These are phyloP conservation scores for Asterionellopsis glacialis DNA, from an alignment of 108 stramenopile genomes.

Conservation along the genomic window DNA sequence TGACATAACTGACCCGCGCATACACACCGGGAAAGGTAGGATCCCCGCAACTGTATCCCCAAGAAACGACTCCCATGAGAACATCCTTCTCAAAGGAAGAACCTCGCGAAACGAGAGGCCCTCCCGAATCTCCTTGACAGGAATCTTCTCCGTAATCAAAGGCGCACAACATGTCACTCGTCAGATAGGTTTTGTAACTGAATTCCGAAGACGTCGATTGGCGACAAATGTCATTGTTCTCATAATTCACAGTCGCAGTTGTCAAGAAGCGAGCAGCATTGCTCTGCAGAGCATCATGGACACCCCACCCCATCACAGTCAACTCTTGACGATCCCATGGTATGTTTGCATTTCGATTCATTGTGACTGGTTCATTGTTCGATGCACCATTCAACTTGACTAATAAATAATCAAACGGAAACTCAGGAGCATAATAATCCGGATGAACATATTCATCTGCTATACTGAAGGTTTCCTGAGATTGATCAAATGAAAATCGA, in stretches of 20 bases:
- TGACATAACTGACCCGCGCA: constrained; percentile 28
- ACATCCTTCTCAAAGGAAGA: neutral
- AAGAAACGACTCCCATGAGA: constrained; percentile 31
- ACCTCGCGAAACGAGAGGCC: constrained; percentile 15
- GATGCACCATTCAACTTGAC: constrained; percentile 27
- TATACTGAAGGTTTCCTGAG: constrained; percentile 25
- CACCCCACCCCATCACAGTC: constrained; percentile 56
- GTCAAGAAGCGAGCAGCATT: neutral
- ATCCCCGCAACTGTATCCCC: constrained; percentile 33
- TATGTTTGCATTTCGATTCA: constrained; percentile 37
- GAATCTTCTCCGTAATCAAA: constrained; percentile 34
- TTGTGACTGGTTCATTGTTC: constrained; percentile 12
- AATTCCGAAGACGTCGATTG: constrained; percentile 11
- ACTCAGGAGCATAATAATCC: constrained; percentile 16
- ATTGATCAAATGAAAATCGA: constrained; percentile 10
- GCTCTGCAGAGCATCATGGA: constrained; percentile 10
- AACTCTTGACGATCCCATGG: constrained; percentile 23
- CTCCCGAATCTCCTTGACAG: constrained; percentile 39
- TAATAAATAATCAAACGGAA: constrained; percentile 47
- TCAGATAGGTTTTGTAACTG: constrained; percentile 36
- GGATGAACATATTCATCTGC: constrained; percentile 46
- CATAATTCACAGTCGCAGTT: constrained; percentile 28
- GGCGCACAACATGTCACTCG: constrained; percentile 59
- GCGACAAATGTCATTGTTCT: constrained; percentile 28
- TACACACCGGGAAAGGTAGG: constrained; percentile 40